Conservation (phyloP, 768 basidiomycete species). For the Kwoniella bestiolae region DNA sequence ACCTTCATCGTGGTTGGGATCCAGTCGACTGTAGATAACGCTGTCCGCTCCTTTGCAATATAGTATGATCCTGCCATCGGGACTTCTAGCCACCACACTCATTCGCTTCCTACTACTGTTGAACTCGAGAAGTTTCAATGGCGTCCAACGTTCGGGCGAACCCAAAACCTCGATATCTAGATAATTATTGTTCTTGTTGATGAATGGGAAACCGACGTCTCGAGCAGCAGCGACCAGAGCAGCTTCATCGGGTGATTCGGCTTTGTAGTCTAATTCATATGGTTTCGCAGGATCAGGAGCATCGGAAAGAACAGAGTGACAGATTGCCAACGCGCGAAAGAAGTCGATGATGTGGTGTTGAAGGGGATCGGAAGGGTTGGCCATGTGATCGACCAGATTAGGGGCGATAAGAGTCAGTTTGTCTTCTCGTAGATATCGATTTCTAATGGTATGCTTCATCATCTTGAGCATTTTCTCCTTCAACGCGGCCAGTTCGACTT, state of each 20-base stretch:
- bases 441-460: conserved; percentile 82
- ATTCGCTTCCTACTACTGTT: conserved; percentile 92
- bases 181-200: conserved; percentile 71
- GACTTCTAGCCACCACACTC: conserved; percentile 85
- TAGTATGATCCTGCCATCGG: conserved; percentile 78
- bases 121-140: conserved; percentile 86
- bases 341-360: conserved; percentile 74
- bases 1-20: conserved; percentile 71
- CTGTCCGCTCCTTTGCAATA: conserved; percentile 98
- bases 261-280: conserved; percentile 80
- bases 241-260: conserved; percentile 94
- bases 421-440: conserved; percentile 78
- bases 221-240: conserved; percentile 89
- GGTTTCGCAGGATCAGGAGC: conserved; percentile 69
- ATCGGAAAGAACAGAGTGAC: conserved; percentile 84
- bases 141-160: conserved; percentile 76
- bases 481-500: conserved; percentile 66
- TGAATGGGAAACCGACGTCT: conserved; percentile 90
- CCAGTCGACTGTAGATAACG: conserved; percentile 86
- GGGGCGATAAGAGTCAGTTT: conserved; percentile 87
- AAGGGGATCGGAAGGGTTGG: conserved; percentile 66
- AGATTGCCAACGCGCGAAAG: conserved; percentile 92
- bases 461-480: conserved; percentile 76
- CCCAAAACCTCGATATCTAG: conserved; percentile 93
- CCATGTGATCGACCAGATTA: conserved; percentile 76